Conservation (phyloP, 164 flowering plant genomes). For the Macadamia tetraphylla region DNA sequence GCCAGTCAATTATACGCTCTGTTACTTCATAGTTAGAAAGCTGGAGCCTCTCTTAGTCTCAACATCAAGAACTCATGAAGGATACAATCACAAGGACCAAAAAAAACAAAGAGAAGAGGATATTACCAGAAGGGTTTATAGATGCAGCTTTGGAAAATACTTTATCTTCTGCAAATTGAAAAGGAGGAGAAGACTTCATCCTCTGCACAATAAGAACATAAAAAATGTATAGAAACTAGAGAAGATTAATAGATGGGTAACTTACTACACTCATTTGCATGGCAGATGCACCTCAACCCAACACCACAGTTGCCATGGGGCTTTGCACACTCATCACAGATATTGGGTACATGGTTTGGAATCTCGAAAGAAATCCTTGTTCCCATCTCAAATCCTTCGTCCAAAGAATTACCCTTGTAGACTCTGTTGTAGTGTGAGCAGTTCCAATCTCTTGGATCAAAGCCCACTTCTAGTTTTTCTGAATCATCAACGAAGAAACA, state of each 20-base stretch:
- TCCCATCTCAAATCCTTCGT: conserved; percentile 31
- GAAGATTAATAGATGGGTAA: conserved; percentile 1
- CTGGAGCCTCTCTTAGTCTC: no score
- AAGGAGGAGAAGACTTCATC: no score
- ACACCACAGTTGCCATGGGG: conserved; percentile 54
- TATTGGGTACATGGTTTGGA: conserved; percentile 45
- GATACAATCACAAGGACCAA: conserved; percentile 9
- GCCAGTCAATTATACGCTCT: no score
- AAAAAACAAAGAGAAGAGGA: conserved; percentile 21
- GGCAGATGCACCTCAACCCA: conserved; percentile 59
- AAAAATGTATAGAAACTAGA: background rate
- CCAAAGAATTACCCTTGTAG: conserved; percentile 14
- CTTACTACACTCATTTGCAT: conserved; percentile 53
- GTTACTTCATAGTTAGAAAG: no score
- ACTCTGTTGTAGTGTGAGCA: conserved; percentile 41
- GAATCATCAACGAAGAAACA: conserved; percentile 35
- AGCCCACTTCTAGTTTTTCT: conserved; percentile 27
- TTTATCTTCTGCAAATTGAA: conserved; percentile 42
- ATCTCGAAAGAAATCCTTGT: conserved; percentile 51
- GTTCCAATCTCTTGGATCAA: conserved; percentile 42
- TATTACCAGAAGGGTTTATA: conserved; percentile 12
- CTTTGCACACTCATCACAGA: conserved; percentile 55
- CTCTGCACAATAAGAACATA: background rate
- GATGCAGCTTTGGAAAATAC: conserved; percentile 25
- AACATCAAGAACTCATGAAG: conserved; percentile 2